Evolutionary conservation across 2,329 filamentous ascomycete species (phyloP).

Genomic region (Aspergillus sp.): DNA sequence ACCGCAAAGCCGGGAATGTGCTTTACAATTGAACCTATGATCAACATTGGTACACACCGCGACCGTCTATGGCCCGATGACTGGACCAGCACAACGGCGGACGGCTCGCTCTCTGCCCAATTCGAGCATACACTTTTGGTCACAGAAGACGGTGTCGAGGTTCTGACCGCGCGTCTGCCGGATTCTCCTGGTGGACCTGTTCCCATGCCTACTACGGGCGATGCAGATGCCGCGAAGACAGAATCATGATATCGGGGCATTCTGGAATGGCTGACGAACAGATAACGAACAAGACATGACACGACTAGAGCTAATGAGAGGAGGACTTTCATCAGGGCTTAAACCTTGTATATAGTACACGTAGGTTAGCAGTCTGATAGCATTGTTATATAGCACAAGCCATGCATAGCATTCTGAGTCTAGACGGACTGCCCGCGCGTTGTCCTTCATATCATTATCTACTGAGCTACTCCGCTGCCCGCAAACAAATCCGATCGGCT

Average conservation of each 20-base stretch:
- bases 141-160: conserved; percentile 79
- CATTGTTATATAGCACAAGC: conserved; percentile 5
- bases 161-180: conserved; percentile 73
- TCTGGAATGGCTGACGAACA: conserved; percentile 15
- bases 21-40: conserved; percentile 99
- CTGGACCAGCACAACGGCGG: conserved; percentile 93
- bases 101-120: conserved; percentile 88
- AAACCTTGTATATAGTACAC: conserved; percentile 11
- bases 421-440: too few relatives aligned
- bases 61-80: conserved; percentile 98
- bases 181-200: conserved; percentile 77
- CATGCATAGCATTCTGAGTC: not conserved
- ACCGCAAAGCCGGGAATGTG: conserved; percentile 96
- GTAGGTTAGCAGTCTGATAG: not conserved
- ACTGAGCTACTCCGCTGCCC: not conserved
- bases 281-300: conserved; percentile 13
- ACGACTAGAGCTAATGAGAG: conserved; percentile 5
- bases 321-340: not conserved
- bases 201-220: conserved; percentile 55
- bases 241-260: conserved; percentile 17
- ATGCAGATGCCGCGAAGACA: conserved; percentile 28
- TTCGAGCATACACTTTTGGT: conserved; percentile 90
- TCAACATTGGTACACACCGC: conserved; percentile 84
- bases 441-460: not conserved
- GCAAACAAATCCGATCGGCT: not conserved